Evolutionary conservation across 768 basidiomycete genomes (phyloP).

Genomic region (Phaeotremella fagi): DNA sequence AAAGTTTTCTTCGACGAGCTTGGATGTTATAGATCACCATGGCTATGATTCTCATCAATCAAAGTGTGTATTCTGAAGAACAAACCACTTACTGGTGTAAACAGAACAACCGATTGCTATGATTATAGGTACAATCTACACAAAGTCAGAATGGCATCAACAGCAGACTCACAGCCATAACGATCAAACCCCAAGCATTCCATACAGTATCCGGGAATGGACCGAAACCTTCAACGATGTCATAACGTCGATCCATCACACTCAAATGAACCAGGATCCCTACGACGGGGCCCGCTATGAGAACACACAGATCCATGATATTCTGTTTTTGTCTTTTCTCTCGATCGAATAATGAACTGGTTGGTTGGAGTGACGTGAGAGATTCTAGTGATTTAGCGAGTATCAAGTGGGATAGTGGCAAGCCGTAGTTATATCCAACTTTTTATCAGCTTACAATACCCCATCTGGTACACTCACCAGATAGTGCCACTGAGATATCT

Average conservation of each 20-base stretch:
- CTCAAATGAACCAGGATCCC: constrained; percentile 40
- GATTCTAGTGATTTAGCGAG: constrained; percentile 45
- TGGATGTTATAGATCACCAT: constrained; percentile 43
- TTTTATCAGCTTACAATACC: background rate
- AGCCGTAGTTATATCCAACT: constrained; percentile 47
- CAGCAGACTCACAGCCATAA: constrained; percentile 33
- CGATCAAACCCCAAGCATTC: constrained; percentile 44
- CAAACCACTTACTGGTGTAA: constrained; percentile 36
- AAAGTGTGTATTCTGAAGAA: background rate
- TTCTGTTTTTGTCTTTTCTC: constrained; percentile 21
- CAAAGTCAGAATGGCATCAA: background rate
- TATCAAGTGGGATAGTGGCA: constrained; percentile 41
- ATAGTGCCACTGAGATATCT: constrained; percentile 29
- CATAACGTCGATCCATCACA: constrained; percentile 36
- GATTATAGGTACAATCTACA: constrained; percentile 23
- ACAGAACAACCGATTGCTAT: constrained; percentile 23
- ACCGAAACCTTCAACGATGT: constrained; percentile 38
- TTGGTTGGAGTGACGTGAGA: constrained; percentile 37
- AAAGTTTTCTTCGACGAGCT: constrained; percentile 36
- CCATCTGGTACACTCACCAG: constrained; percentile 14
- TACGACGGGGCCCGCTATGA: constrained; percentile 27
- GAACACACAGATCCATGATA: constrained; percentile 31
- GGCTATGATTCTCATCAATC: background rate
- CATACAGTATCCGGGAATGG: constrained; percentile 41
- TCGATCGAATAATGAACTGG: constrained; percentile 39